Percentiles rank a stretch among this genome's conserved stretches.
phyloP scores from a whole-genome alignment of 495 filamentous ascomycete genomes.

The Daldinia vernicosa region DNA sequence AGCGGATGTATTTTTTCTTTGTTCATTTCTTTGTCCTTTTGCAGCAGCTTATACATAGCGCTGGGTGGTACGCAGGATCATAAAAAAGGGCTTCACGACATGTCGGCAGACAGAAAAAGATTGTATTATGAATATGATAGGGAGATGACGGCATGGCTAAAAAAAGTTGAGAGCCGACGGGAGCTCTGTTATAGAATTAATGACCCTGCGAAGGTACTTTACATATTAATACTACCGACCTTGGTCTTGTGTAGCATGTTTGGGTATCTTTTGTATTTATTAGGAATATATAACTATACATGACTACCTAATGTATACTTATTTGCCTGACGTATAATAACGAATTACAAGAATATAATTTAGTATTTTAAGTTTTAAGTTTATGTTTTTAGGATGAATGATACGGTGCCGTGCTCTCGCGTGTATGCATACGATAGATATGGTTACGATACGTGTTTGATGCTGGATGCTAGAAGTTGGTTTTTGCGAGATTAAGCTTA shows the following conservation, averaged over 20 bases:
- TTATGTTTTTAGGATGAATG: neutral
- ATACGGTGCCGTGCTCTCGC: neutral
- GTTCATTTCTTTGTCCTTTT: slow-evolving; percentile 5
- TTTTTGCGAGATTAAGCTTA: slow-evolving; percentile 8
- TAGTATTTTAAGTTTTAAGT: too few relatives aligned
- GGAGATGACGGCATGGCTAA: neutral
- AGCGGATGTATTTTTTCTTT: slow-evolving; percentile 22
- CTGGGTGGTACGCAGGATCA: slow-evolving; percentile 19
- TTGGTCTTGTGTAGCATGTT: too few relatives aligned
- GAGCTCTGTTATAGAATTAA: slow-evolving; percentile 6
- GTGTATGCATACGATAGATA: neutral
- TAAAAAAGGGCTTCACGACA: neutral
- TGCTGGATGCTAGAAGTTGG: neutral
- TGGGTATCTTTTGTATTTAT: too few relatives aligned
- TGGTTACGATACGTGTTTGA: neutral
- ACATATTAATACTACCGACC: neutral
- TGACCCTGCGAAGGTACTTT: neutral
- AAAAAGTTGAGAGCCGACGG: neutral
- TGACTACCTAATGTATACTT: too few relatives aligned
- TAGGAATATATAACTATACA: neutral
- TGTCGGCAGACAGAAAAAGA: slow-evolving; percentile 18
- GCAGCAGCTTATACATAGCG: slow-evolving; percentile 1
- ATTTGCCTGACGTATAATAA: too few relatives aligned
- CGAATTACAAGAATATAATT: too few relatives aligned
- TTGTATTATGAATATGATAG: slow-evolving; percentile 10